A percentile compares a stretch with the other conserved stretches of the same genome.
Evolutionary conservation across 768 basidiomycete species (phyloP).

Genomic region (Naganishia friedmannii): DNA sequence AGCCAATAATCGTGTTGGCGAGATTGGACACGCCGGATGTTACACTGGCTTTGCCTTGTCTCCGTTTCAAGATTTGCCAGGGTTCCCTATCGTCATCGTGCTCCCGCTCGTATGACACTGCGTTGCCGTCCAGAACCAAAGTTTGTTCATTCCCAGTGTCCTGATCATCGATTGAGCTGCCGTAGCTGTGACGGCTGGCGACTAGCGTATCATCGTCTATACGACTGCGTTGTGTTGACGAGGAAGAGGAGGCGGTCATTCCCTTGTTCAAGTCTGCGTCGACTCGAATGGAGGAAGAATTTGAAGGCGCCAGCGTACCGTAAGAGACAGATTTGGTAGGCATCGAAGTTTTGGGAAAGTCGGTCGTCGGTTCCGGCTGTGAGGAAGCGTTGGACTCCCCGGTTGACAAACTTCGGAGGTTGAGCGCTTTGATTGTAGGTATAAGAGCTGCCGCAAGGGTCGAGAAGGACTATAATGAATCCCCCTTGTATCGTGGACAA

Average conservation of each 20-base stretch:
- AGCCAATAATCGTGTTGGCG: constrained; percentile 86
- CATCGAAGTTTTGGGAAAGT: not conserved
- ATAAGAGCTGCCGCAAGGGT: no score
- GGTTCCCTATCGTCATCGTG: constrained; percentile 19
- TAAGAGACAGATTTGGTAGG: constrained; percentile 21
- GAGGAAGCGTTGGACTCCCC: not conserved
- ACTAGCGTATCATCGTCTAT: constrained; percentile 16
- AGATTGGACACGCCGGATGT: constrained; percentile 50
- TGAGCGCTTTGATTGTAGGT: not conserved
- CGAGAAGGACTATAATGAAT: no score
- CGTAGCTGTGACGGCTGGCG: not conserved
- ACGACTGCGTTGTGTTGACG: constrained; percentile 2
- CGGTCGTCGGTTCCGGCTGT: not conserved
- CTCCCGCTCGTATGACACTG: not conserved
- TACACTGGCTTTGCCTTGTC: constrained; percentile 22
- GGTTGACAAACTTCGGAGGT: not conserved
- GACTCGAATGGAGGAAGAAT: constrained; percentile 11
- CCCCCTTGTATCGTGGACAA: not conserved
- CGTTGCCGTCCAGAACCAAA: not conserved
- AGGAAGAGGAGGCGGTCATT: constrained; percentile 13
- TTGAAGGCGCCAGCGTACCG: constrained; percentile 20
- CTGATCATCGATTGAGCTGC: not conserved
- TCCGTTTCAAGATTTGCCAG: constrained; percentile 16
- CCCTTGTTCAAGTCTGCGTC: not conserved
- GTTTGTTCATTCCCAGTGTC: not conserved